phyloP scores from a whole-genome alignment of 129 eudicot genomes.

The Glebionis coronaria region DNA sequence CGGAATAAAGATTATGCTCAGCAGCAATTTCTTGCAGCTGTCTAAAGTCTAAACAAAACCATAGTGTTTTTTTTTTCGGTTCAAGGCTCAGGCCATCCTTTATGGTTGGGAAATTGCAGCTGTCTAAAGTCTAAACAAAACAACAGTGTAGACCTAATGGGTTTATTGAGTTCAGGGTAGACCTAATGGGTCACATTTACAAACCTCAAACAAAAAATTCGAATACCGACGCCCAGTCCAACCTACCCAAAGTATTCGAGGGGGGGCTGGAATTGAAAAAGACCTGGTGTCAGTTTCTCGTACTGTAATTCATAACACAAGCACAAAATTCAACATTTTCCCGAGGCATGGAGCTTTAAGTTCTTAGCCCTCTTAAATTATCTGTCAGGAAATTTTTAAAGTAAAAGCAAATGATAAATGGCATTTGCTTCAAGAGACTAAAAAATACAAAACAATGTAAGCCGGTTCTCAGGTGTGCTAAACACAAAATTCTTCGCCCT shows the following conservation, averaged over 20 bases:
- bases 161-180: neutral
- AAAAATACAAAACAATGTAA: slow-evolving; percentile 8
- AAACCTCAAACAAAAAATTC: neutral
- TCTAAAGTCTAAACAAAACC: too few relatives aligned
- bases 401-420: slow-evolving; percentile 1
- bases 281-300: neutral
- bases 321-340: neutral
- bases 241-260: too few relatives aligned
- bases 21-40: too few relatives aligned
- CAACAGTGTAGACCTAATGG: too few relatives aligned
- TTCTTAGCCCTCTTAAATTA: neutral
- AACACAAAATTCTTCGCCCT: slow-evolving; percentile 8
- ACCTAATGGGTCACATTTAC: neutral
- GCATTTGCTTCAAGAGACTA: neutral
- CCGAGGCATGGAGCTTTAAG: neutral
- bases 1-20: too few relatives aligned
- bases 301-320: neutral
- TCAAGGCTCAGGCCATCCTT: too few relatives aligned
- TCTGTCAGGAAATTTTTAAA: neutral
- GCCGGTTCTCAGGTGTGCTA: slow-evolving; percentile 4
- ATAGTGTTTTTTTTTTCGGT: too few relatives aligned
- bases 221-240: too few relatives aligned
- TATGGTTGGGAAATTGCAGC: too few relatives aligned
- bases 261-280: too few relatives aligned
- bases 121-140: too few relatives aligned